These are phyloP conservation scores for Annona squamosa DNA, from an alignment of 164 flowering plant genomes.

Conservation along the genomic window DNA sequence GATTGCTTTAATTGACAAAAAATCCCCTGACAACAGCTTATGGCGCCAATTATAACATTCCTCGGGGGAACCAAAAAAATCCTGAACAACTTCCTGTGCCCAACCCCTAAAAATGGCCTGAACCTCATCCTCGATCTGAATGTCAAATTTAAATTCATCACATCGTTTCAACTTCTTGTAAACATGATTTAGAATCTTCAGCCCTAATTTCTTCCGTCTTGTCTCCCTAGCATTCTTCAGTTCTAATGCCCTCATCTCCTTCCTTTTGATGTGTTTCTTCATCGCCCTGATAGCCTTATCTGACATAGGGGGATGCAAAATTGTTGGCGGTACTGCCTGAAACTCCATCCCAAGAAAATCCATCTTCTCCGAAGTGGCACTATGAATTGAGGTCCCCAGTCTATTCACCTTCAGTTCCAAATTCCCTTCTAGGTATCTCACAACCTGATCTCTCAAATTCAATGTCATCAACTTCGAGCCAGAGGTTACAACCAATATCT, in stretches of 20 bases:
- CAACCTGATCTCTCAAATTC: constrained; percentile 52
- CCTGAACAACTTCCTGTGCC: constrained; percentile 71
- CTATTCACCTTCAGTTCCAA: constrained; percentile 65
- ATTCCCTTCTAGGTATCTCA: constrained; percentile 42
- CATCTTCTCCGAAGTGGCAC: constrained; percentile 79
- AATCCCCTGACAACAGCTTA: constrained; percentile 59
- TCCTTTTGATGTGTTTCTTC: constrained; percentile 77
- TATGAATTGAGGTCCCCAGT: constrained; percentile 55
- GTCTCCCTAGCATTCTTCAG: constrained; percentile 75
- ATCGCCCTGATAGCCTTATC: constrained; percentile 82
- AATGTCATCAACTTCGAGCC: constrained; percentile 55
- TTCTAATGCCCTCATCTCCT: constrained; percentile 56
- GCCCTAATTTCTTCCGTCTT: constrained; percentile 64
- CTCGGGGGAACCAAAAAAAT: constrained; percentile 56
- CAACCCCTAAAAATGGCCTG: constrained; percentile 55
- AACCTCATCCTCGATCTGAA: constrained; percentile 62
- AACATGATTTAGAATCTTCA: constrained; percentile 63
- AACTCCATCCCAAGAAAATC: constrained; percentile 80
- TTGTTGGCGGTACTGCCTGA: constrained; percentile 81
- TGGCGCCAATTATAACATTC: constrained; percentile 65
- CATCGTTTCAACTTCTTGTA: constrained; percentile 62
- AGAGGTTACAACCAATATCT: constrained; percentile 68
- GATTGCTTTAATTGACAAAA: constrained; percentile 58
- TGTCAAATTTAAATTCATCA: constrained; percentile 55
- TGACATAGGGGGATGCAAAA: constrained; percentile 66